A percentile compares a stretch with the other conserved stretches of the same genome.
Evolutionary conservation across 176 grass and related monocot genomes (phyloP).

Genomic region (Eragrostis nindensis): DNA sequence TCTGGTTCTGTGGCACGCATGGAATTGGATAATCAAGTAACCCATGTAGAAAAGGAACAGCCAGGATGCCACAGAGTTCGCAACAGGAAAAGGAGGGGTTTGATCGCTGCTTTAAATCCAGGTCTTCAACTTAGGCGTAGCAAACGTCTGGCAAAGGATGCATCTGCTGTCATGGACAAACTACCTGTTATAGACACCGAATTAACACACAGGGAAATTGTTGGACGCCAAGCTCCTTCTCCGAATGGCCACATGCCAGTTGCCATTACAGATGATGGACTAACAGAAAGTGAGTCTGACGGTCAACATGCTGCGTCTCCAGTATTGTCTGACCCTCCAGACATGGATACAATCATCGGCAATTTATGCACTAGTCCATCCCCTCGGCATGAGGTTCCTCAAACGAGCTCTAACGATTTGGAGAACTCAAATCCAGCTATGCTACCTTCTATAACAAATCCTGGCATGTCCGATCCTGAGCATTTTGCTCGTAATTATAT

Average conservation of each 20-base stretch:
- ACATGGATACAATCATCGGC: slow-evolving; percentile 29
- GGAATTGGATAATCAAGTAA: slow-evolving; percentile 31
- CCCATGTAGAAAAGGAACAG: slow-evolving; percentile 7
- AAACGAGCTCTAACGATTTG: slow-evolving; percentile 21
- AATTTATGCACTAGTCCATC: slow-evolving; percentile 22
- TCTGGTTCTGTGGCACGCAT: slow-evolving; percentile 7
- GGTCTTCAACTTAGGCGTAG: slow-evolving; percentile 51
- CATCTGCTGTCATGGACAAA: slow-evolving; percentile 26
- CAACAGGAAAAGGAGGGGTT: slow-evolving; percentile 23
- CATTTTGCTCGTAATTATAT: slow-evolving; percentile 41
- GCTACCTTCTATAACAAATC: slow-evolving; percentile 12
- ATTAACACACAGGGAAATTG: slow-evolving; percentile 12
- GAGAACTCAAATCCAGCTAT: slow-evolving; percentile 14
- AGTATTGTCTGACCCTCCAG: slow-evolving; percentile 11
- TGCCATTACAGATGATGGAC: neutral
- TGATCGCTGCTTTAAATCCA: slow-evolving; percentile 36
- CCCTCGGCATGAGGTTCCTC: slow-evolving; percentile 2
- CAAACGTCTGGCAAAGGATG: slow-evolving; percentile 43
- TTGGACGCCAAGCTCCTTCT: slow-evolving; percentile 13
- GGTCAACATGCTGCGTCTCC: slow-evolving; percentile 18
- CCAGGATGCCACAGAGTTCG: neutral
- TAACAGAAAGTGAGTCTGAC: slow-evolving; percentile 40
- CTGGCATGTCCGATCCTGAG: slow-evolving; percentile 40
- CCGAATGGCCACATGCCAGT: slow-evolving; percentile 13
- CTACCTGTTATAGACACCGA: slow-evolving; percentile 13